Percentiles rank a stretch among this genome's conserved stretches.
Conservation (phyloP, 2,329 filamentous ascomycete species). For the Colletotrichum melonis region DNA sequence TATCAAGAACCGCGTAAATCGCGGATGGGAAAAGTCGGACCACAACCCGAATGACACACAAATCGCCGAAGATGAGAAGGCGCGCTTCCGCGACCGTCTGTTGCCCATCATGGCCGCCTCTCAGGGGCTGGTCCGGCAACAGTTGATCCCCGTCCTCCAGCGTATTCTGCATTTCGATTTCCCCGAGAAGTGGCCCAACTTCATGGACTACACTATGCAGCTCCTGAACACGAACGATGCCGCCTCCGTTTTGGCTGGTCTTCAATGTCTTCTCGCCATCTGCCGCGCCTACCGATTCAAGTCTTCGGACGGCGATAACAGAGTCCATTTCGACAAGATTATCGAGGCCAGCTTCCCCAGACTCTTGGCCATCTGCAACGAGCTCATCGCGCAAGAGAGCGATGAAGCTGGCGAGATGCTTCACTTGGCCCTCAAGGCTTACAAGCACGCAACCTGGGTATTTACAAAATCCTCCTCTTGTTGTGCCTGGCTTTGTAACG, state of each 20-base stretch:
- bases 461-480: not conserved
- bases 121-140: slow-evolving; percentile 84
- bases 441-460: slow-evolving; percentile 98
- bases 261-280: slow-evolving; percentile 94
- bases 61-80: slow-evolving; percentile 91
- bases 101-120: slow-evolving; percentile 89
- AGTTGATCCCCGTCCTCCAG: slow-evolving; percentile 93
- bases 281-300: slow-evolving; percentile 98
- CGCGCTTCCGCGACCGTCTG: slow-evolving; percentile 85
- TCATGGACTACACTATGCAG: slow-evolving; percentile 92
- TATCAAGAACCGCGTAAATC: slow-evolving; percentile 96
- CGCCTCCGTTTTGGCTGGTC: slow-evolving; percentile 87
- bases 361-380: slow-evolving; percentile 86
- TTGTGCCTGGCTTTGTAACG: not conserved
- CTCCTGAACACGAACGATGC: slow-evolving; percentile 89
- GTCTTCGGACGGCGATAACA: slow-evolving; percentile 77
- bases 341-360: slow-evolving; percentile 92
- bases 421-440: slow-evolving; percentile 92
- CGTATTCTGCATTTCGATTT: slow-evolving; percentile 98
- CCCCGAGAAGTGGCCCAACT: slow-evolving; percentile 91
- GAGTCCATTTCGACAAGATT: slow-evolving; percentile 93
- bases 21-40: slow-evolving; percentile 86
- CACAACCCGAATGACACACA: slow-evolving; percentile 78
- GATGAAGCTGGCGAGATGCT: slow-evolving; percentile 97
- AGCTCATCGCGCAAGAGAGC: slow-evolving; percentile 89